These are phyloP conservation scores for Beauveria australis DNA, from an alignment of 2,329 filamentous ascomycete genomes.

Conservation along the genomic window DNA sequence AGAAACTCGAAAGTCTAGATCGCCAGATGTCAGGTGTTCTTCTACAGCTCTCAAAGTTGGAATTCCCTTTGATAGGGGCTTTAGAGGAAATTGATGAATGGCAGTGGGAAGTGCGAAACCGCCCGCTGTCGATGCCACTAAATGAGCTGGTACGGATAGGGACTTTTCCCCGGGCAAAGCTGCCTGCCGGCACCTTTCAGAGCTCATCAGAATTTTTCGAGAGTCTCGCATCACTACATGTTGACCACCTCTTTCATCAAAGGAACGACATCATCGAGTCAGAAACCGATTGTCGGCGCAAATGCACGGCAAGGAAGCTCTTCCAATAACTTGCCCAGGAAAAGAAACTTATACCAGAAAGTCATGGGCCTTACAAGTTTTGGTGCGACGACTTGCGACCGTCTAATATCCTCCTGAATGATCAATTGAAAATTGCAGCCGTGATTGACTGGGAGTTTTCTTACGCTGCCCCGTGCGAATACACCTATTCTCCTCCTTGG, in stretches of 20 bases:
- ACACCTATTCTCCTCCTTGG: background rate
- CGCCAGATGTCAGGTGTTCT: constrained; percentile 6
- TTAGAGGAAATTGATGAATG: background rate
- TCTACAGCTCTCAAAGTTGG: background rate
- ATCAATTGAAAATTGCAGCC: background rate
- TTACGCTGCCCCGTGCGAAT: background rate
- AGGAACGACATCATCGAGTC: background rate
- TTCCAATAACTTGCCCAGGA: background rate
- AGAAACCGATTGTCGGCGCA: background rate
- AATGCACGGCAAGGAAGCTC: background rate
- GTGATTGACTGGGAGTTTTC: background rate
- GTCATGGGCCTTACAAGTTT: background rate
- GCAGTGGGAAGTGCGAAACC: background rate
- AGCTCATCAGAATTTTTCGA: background rate
- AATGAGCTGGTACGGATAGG: background rate
- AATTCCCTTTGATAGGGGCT: background rate
- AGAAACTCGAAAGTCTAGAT: constrained; percentile 10
- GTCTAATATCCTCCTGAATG: background rate
- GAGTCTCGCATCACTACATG: background rate
- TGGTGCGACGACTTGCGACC: background rate
- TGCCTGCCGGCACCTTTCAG: background rate
- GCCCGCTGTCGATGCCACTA: background rate
- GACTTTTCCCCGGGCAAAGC: background rate
- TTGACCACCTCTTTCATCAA: background rate
- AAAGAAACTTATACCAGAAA: background rate